These are phyloP conservation scores for Solanum bulbocastanum DNA, from an alignment of 257 asterid genomes.

Conservation along the genomic window DNA sequence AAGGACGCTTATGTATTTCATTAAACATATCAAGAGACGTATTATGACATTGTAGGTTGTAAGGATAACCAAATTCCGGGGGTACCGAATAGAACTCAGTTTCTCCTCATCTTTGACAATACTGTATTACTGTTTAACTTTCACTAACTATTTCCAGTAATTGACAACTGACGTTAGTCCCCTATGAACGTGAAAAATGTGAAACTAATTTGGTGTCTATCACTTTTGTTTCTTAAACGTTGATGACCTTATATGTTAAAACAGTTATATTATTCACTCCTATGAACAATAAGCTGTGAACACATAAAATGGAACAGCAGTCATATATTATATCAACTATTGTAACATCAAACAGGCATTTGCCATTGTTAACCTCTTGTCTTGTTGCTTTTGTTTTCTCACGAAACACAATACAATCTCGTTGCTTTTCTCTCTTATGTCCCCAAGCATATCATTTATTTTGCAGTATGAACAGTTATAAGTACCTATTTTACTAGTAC, in stretches of 20 bases:
- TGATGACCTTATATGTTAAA: not conserved
- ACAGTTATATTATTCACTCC: not conserved
- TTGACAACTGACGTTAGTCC: not conserved
- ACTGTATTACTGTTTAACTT: not conserved
- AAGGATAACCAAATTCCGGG: not conserved
- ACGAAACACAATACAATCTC: not conserved
- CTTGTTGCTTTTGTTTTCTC: not conserved
- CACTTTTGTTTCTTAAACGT: not conserved
- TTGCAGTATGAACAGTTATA: not conserved
- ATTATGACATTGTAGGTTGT: not conserved
- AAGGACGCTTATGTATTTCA: not conserved
- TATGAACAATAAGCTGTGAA: not conserved
- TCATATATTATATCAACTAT: not conserved
- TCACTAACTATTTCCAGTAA: not conserved
- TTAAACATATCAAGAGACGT: not conserved
- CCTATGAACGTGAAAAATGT: not conserved
- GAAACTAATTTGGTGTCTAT: not conserved
- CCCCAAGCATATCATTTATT: not conserved
- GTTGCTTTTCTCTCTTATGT: not conserved
- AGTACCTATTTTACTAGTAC: not conserved
- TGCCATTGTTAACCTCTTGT: not conserved
- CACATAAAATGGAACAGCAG: not conserved
- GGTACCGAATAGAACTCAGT: not conserved
- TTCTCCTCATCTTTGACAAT: not conserved
- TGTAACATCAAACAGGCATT: not conserved